A percentile compares a stretch with the other conserved stretches of the same genome.
Evolutionary conservation across 768 basidiomycete species (phyloP).

Genomic region (Podaxis sp.): DNA sequence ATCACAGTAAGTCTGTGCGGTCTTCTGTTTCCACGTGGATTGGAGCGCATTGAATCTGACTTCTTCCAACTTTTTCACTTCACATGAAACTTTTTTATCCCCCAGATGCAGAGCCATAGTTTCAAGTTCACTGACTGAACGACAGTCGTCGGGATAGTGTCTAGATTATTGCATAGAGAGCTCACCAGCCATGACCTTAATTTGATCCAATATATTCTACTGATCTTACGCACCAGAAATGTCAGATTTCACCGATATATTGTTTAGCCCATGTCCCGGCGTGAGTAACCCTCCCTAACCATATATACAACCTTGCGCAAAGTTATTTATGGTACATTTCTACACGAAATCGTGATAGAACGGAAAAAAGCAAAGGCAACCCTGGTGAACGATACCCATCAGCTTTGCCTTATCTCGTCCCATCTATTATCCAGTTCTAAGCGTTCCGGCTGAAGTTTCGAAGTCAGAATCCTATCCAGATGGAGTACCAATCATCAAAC

Average conservation of each 20-base stretch:
- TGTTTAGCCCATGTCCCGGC: neutral
- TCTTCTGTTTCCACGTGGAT: neutral
- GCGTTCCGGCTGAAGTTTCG: neutral
- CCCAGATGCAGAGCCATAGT: conserved; percentile 78
- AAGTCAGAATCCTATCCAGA: neutral
- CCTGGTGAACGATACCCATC: neutral
- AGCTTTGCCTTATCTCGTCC: neutral
- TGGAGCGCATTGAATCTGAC: neutral
- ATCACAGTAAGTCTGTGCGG: conserved; percentile 68
- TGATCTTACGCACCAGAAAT: neutral
- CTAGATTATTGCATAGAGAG: neutral
- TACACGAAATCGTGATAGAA: neutral
- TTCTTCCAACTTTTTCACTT: neutral
- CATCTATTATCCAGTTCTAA: neutral
- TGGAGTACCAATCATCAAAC: neutral
- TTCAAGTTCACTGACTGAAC: conserved; percentile 67
- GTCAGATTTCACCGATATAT: neutral
- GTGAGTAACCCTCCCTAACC: neutral
- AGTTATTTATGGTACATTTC: neutral
- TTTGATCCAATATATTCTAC: neutral
- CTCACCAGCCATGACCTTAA: neutral
- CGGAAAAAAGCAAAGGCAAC: too few relatives aligned
- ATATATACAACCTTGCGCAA: neutral
- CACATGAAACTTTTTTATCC: neutral
- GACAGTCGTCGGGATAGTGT: neutral